Percentiles rank a stretch among this genome's conserved stretches.
Conservation (phyloP, 2,329 filamentous ascomycete species). For the Ceratocystis smalleyi region DNA sequence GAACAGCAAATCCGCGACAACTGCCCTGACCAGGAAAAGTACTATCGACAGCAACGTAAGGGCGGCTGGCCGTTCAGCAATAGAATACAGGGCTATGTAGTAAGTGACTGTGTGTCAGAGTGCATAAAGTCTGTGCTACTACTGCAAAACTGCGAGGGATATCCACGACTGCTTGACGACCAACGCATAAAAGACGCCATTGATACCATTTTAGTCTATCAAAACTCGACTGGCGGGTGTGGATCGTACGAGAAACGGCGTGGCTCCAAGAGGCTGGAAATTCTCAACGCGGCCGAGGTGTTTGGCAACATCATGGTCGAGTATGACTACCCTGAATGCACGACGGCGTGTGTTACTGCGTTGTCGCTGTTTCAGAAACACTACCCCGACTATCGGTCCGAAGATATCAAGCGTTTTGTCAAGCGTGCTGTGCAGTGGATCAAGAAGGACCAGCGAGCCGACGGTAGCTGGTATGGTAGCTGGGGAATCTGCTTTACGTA, state of each 20-base stretch:
- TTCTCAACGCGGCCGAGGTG: conserved; percentile 87
- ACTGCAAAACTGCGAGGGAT: conserved; percentile 64
- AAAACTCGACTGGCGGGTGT: conserved; percentile 72
- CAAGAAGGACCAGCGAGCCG: conserved; percentile 55
- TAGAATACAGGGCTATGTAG: conserved; percentile 80
- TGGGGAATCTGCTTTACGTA: conserved; percentile 99
- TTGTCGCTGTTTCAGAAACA: conserved; percentile 66
- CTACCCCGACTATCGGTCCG: conserved; percentile 63
- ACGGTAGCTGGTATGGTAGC: conserved; percentile 94
- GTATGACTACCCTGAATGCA: conserved; percentile 96
- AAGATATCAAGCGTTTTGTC: conserved; percentile 62
- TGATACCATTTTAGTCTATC: conserved; percentile 80
- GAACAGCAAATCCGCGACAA: conserved; percentile 82
- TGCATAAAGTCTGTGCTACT: conserved; percentile 74
- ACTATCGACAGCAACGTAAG: conserved; percentile 81
- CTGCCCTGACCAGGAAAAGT: conserved; percentile 56
- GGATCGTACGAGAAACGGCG: conserved; percentile 79
- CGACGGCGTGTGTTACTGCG: conserved; percentile 81
- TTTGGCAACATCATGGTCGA: conserved; percentile 97
- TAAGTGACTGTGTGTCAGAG: conserved; percentile 89
- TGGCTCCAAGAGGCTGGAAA: conserved; percentile 62
- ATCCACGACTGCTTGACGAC: conserved; percentile 57
- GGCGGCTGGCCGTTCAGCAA: conserved; percentile 96
- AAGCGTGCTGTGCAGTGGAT: conserved; percentile 66
- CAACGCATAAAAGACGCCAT: conserved; percentile 72